phyloP scores from a whole-genome alignment of 495 filamentous ascomycete species.

The Daldinia grandis region DNA sequence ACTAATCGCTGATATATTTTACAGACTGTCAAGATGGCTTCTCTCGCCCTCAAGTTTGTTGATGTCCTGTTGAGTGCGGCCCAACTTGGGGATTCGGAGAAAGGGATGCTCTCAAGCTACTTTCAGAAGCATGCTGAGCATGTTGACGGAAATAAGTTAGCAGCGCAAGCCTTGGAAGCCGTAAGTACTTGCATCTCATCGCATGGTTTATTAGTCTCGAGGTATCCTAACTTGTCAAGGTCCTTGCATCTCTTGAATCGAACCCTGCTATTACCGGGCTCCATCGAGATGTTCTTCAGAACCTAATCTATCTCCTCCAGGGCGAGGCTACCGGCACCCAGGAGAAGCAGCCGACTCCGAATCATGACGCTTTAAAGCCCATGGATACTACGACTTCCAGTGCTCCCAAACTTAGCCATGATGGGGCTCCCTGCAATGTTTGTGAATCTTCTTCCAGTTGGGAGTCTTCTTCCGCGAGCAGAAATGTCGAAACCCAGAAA shows the following conservation, averaged over 20 bases:
- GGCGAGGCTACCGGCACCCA: neutral
- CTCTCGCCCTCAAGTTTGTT: neutral
- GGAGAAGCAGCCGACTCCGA: neutral
- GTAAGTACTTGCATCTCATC: slow-evolving; percentile 9
- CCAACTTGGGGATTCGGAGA: neutral
- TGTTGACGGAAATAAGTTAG: neutral
- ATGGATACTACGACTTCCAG: neutral
- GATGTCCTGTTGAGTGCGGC: neutral
- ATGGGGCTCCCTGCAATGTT: neutral
- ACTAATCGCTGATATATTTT: neutral
- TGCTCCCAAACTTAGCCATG: neutral
- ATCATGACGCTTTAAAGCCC: neutral
- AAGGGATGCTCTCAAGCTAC: slow-evolving; percentile 1
- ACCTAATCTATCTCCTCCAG: neutral
- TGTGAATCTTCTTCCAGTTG: neutral
- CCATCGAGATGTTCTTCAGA: slow-evolving; percentile 13
- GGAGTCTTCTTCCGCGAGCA: neutral
- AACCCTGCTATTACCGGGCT: slow-evolving; percentile 3
- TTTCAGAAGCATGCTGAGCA: neutral
- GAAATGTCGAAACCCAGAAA: neutral
- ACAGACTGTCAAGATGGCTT: slow-evolving; percentile 6
- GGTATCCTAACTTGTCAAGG: slow-evolving; percentile 5
- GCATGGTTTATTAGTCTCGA: neutral
- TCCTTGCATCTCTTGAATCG: neutral
- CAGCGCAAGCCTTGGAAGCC: neutral